Conservation (phyloP, 371 early-diverging fungal species). For the Apophysomyces trapeziformis region DNA sequence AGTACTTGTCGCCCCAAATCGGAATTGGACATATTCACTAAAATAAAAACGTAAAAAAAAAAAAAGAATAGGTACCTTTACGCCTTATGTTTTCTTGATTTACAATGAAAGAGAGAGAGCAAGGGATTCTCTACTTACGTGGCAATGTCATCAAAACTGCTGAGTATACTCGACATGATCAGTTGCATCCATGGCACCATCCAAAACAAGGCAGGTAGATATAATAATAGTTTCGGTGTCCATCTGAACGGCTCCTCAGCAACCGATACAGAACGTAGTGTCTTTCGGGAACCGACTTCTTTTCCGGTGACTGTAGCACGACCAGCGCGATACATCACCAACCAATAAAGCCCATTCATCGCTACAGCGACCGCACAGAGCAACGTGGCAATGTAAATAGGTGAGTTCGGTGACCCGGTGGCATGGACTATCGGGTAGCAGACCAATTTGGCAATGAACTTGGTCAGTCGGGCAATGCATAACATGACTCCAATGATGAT, state of each 20-base stretch:
- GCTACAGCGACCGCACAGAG: conserved; percentile 38
- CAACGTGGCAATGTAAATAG: conserved; percentile 43
- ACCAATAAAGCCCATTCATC: conserved; percentile 40
- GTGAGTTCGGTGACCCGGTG: conserved; percentile 24
- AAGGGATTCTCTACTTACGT: conserved; percentile 29
- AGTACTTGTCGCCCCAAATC: conserved; percentile 42
- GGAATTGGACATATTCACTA: conserved; percentile 51
- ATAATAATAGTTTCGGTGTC: conserved; percentile 29
- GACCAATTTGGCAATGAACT: conserved; percentile 47
- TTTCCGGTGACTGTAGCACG: conserved; percentile 37
- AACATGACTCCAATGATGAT: conserved; percentile 42
- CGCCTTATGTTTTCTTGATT: no score
- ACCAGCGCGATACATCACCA: conserved; percentile 39
- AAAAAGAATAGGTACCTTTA: no score
- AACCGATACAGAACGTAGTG: no score
- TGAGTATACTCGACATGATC: conserved; percentile 50
- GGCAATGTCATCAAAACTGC: conserved; percentile 52
- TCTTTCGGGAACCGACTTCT: conserved; percentile 27
- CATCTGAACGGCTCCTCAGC: conserved; percentile 19
- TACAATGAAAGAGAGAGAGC: no score
- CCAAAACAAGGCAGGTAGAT: conserved; percentile 48
- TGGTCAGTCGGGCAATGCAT: conserved; percentile 37
- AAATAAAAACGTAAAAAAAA: neutral
- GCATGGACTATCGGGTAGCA: conserved; percentile 41
- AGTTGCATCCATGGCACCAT: conserved; percentile 50